These are phyloP conservation scores for Microthlaspi erraticum DNA, from an alignment of 345 rosid genomes.

Conservation along the genomic window DNA sequence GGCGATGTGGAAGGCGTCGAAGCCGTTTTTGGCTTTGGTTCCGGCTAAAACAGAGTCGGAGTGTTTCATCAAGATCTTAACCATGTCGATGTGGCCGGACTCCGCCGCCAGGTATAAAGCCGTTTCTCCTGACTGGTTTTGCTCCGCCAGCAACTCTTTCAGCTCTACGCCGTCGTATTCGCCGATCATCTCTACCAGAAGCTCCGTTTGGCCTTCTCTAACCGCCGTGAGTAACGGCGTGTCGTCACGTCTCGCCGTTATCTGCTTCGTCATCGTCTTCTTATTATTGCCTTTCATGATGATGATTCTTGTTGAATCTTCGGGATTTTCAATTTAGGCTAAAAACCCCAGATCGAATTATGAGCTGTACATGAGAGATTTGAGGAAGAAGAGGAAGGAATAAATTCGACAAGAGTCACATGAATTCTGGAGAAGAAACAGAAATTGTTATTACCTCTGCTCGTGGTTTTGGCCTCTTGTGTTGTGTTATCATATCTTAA, in stretches of 20 bases:
- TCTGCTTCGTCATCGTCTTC: conserved; percentile 74
- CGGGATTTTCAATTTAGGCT: not conserved
- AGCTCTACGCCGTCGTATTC: conserved; percentile 51
- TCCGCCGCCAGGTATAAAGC: conserved; percentile 87
- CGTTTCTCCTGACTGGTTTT: conserved; percentile 87
- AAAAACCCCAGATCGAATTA: conserved; percentile 28
- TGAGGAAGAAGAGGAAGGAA: conserved; percentile 1
- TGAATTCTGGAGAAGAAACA: conserved; percentile 33
- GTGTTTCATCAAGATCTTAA: conserved; percentile 63
- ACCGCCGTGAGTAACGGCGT: conserved; percentile 66
- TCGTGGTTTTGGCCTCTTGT: conserved; percentile 38
- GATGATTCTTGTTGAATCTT: not conserved
- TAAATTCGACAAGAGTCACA: conserved; percentile 37
- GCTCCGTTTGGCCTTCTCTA: conserved; percentile 63
- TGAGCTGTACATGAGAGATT: conserved; percentile 3
- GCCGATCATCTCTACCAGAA: conserved; percentile 55
- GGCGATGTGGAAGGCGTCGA: conserved; percentile 88
- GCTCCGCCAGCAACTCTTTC: conserved; percentile 60
- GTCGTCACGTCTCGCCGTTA: conserved; percentile 78
- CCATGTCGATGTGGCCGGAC: conserved; percentile 64
- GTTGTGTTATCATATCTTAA: conserved; percentile 20
- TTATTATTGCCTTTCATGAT: conserved; percentile 34
- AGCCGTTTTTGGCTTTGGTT: conserved; percentile 77
- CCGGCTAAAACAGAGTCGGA: conserved; percentile 64
- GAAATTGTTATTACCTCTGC: conserved; percentile 15